A percentile compares a stretch with the other conserved stretches of the same genome.
Conservation (phyloP, 2,329 filamentous ascomycete species). For the Verticillium albo-atrum region DNA sequence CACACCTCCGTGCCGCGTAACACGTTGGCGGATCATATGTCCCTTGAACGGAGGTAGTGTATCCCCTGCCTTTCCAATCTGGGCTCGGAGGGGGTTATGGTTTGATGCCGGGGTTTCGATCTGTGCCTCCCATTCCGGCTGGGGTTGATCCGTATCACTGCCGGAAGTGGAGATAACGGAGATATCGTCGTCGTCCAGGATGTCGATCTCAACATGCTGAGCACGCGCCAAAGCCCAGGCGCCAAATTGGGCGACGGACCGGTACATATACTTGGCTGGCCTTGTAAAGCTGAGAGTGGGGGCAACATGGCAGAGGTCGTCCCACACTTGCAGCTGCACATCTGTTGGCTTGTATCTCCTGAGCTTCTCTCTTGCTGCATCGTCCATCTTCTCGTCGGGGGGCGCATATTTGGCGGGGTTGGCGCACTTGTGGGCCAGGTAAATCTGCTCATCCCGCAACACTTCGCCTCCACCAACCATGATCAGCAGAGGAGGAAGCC, state of each 20-base stretch:
- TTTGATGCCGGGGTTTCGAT: not conserved
- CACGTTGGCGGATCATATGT: conserved; percentile 88
- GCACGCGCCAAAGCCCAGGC: conserved; percentile 85
- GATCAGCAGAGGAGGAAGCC: conserved; percentile 81
- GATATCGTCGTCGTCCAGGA: conserved; percentile 71
- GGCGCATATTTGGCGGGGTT: conserved; percentile 75
- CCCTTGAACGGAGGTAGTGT: conserved; percentile 72
- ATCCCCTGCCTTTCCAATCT: conserved; percentile 84
- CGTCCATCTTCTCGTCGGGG: conserved; percentile 56
- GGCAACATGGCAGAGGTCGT: conserved; percentile 87
- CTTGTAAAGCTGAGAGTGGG: conserved; percentile 92
- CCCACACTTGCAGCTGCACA: conserved; percentile 94
- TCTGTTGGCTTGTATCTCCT: conserved; percentile 75
- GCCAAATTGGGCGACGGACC: conserved; percentile 86
- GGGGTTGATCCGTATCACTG: conserved; percentile 19
- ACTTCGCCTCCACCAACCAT: conserved; percentile 86
- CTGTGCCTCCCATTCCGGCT: conserved; percentile 6
- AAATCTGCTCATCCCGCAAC: conserved; percentile 90
- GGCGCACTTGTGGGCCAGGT: conserved; percentile 90
- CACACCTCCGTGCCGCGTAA: conserved; percentile 73
- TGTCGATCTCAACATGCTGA: conserved; percentile 75
- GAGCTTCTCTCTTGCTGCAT: conserved; percentile 55
- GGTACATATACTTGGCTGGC: conserved; percentile 96
- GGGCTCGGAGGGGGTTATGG: conserved; percentile 11
- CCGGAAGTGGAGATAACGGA: conserved; percentile 65